phyloP scores from a whole-genome alignment of 495 filamentous ascomycete species.

The Staphylotrichum longicolle region DNA sequence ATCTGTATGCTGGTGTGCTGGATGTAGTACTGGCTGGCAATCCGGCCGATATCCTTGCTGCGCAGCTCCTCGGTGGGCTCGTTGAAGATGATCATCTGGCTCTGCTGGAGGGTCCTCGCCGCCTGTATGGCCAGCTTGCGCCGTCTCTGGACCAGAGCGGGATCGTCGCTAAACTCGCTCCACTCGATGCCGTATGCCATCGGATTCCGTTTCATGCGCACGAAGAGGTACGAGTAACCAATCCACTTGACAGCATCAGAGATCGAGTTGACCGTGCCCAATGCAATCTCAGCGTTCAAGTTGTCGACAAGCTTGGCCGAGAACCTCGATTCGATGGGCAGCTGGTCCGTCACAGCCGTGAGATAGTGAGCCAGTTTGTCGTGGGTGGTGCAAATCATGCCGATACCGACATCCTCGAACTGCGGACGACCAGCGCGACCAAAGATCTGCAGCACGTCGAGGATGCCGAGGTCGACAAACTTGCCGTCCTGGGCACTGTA shows the following conservation, averaged over 20 bases:
- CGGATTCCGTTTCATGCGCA: constrained; percentile 90
- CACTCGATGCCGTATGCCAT: constrained; percentile 94
- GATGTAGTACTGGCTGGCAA: constrained; percentile 96
- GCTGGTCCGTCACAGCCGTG: constrained; percentile 87
- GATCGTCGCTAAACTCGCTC: constrained; percentile 85
- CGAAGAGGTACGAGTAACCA: constrained; percentile 95
- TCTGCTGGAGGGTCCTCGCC: constrained; percentile 77
- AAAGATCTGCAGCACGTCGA: constrained; percentile 98
- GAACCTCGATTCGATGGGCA: constrained; percentile 93
- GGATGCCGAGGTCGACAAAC: constrained; percentile 93
- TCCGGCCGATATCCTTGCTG: constrained; percentile 90
- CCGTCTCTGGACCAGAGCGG: constrained; percentile 74
- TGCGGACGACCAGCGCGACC: constrained; percentile 96
- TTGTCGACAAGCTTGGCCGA: constrained; percentile 91
- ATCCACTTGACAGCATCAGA: constrained; percentile 93
- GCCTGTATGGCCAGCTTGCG: constrained; percentile 83
- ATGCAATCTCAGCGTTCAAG: constrained; percentile 88
- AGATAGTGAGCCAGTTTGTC: constrained; percentile 94
- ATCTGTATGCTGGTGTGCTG: constrained; percentile 88
- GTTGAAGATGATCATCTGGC: constrained; percentile 98
- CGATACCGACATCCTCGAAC: constrained; percentile 92
- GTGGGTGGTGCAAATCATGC: constrained; percentile 92
- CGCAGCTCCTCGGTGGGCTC: constrained; percentile 86
- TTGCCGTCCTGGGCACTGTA: constrained; percentile 96
- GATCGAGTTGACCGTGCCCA: constrained; percentile 96